These are phyloP conservation scores for Paramarasmius palmivorus DNA, from an alignment of 1,284 basidiomycete species.

Conservation along the genomic window DNA sequence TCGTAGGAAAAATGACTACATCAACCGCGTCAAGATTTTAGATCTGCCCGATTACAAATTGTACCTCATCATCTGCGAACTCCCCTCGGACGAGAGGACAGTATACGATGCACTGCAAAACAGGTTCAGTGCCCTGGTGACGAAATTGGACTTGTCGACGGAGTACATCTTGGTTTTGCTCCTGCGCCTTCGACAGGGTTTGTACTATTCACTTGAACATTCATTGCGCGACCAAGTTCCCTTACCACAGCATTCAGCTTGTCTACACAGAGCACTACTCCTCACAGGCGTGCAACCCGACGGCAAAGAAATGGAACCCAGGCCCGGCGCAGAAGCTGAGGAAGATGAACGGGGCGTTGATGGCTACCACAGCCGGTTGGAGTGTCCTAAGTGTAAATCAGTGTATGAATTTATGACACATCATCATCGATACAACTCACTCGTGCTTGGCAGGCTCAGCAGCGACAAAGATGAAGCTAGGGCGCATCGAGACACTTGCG, in stretches of 20 bases:
- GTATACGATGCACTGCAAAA: neutral
- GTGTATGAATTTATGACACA: no score
- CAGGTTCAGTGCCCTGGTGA: neutral
- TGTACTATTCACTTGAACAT: neutral
- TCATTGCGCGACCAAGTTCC: neutral
- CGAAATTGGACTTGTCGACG: neutral
- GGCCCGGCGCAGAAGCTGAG: neutral
- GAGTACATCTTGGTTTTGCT: neutral
- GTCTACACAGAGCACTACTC: neutral
- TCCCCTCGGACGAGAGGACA: neutral
- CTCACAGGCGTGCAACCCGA: neutral
- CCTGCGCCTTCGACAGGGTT: neutral
- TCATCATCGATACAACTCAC: no score
- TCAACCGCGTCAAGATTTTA: neutral
- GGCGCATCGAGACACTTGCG: neutral
- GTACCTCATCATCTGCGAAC: neutral
- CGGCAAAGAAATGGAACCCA: neutral
- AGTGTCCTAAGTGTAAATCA: no score
- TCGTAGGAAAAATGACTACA: conserved; percentile 8
- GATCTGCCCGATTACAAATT: neutral
- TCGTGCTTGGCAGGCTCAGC: no score
- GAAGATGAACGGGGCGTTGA: neutral
- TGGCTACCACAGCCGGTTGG: neutral
- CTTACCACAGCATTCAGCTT: neutral
- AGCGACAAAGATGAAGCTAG: neutral